These are phyloP conservation scores for Suillus luteus DNA, from an alignment of 768 basidiomycete species.

Conservation along the genomic window DNA sequence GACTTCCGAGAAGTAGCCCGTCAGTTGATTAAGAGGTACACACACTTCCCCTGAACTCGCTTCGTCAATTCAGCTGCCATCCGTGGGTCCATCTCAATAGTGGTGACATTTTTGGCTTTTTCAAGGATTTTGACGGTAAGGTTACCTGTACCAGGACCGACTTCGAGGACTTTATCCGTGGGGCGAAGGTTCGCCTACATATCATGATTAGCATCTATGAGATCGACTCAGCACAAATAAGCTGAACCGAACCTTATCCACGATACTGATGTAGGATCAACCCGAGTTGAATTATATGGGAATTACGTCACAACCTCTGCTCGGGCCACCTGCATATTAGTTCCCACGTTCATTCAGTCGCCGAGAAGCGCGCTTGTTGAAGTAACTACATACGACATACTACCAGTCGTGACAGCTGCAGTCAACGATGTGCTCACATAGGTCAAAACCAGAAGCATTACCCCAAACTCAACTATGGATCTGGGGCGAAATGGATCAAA, in stretches of 20 bases:
- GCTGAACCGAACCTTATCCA: constrained; percentile 51
- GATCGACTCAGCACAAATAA: neutral
- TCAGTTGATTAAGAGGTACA: constrained; percentile 22
- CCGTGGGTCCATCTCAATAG: constrained; percentile 97
- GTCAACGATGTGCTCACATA: constrained; percentile 9
- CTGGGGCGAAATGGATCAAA: constrained; percentile 85
- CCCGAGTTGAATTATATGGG: constrained; percentile 23
- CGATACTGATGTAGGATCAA: constrained; percentile 45
- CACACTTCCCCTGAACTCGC: constrained; percentile 96
- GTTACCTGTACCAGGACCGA: constrained; percentile 97
- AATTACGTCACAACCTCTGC: no score
- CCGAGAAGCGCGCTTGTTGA: neutral
- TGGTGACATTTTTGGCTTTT: constrained; percentile 89
- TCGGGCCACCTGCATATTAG: neutral
- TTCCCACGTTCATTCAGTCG: constrained; percentile 1
- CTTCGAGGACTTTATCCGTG: constrained; percentile 97
- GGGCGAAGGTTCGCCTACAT: constrained; percentile 84
- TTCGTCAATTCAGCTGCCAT: constrained; percentile 99
- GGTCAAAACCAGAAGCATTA: constrained; percentile 36
- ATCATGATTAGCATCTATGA: constrained; percentile 9
- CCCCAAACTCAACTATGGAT: constrained; percentile 55
- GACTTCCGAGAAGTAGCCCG: constrained; percentile 48
- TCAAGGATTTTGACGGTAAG: constrained; percentile 92
- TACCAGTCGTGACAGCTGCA: neutral
- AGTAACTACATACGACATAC: neutral